Base-by-base conservation (phyloP, 1,284 basidiomycete species). In the Neolentinus lepideus region DNA sequence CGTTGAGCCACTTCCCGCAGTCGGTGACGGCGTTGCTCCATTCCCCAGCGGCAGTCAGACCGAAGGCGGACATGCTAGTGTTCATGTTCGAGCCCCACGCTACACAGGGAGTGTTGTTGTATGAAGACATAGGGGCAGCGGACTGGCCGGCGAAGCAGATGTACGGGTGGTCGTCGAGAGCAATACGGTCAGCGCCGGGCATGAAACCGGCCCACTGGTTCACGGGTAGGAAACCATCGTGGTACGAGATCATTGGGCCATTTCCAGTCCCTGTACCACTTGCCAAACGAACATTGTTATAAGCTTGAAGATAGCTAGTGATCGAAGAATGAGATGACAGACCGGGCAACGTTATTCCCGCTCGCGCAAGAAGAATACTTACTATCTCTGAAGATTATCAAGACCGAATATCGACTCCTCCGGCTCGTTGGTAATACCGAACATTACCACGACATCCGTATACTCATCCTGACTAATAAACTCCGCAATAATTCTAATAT, bases 391-490 rank as follows among this genome's bases (percentile, higher is more conserved):
- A 25, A 89, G 66, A 24, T 71, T 71, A 33, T 78, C 74, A 57
- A 78, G 70, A 3, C 85, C 87, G 14, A 90, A 74, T 8, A 66
- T 70, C 1, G 74, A 66, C 12, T 75, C 84, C 60, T 79, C 76
- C 12, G 90, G 87, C 68, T 92, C 90, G 63, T 92, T 91, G 50
- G 85, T 75, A 58, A 92, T 76, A 33, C 88, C 86, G 60, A 94
- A 92, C 75, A 94, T 86, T 16, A 83, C 77, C 25, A 96, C 83
- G 36, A 95, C 90, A 66, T 90, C 78, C 57, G 74, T 77, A 68
- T 94, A 94, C 67, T 96, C 80, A 1, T 88, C 85, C 66, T 96
- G 92, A n/a, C 87, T 86, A 63, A 97, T 91, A 70, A 95, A 97
- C 71, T 98, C 88, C 29, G 91, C 83, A 43, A 98, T 67, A 57